Evolutionary conservation across 2,329 filamentous ascomycete species (phyloP).

Genomic region (Pestalotiopsis sp.): DNA sequence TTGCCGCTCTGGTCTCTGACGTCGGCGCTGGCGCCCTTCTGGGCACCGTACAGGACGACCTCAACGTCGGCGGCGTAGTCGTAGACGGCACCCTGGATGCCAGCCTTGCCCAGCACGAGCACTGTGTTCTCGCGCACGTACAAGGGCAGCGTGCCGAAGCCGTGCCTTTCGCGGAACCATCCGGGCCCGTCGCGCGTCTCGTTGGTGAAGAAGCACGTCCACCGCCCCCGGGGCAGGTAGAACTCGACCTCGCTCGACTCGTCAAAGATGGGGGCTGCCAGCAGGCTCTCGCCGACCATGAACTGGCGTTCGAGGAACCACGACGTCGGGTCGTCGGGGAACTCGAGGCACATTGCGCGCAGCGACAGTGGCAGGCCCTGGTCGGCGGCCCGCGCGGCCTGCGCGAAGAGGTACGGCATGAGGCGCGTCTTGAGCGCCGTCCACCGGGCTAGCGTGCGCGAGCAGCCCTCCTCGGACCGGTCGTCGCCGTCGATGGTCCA

Average conservation of each 20-base stretch:
- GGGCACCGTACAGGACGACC: conserved; percentile 46
- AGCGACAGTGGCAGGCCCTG: conserved; percentile 64
- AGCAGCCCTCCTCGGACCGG: conserved; percentile 56
- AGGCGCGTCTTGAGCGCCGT: conserved; percentile 52
- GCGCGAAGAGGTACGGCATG: conserved; percentile 54
- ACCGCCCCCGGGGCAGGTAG: conserved; percentile 57
- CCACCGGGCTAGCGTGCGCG: conserved; percentile 48
- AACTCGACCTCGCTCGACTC: conserved; percentile 67
- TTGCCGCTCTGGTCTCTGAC: conserved; percentile 47
- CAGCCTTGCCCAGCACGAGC: conserved; percentile 46
- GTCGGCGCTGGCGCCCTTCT: conserved; percentile 41
- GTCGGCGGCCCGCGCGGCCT: conserved; percentile 42
- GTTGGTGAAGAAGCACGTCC: conserved; percentile 53
- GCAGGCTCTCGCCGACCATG: conserved; percentile 68
- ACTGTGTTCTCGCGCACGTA: conserved; percentile 59
- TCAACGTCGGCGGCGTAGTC: conserved; percentile 51
- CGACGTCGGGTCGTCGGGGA: conserved; percentile 68
- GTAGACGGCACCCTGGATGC: conserved; percentile 45
- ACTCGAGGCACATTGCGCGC: conserved; percentile 69
- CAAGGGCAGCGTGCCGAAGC: conserved; percentile 60
- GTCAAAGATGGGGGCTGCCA: conserved; percentile 70
- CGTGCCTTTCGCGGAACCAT: conserved; percentile 64
- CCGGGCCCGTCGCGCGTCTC: conserved; percentile 51
- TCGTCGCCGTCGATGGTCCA: conserved; percentile 61
- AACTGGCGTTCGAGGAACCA: conserved; percentile 73